A percentile compares a stretch with the other conserved stretches of the same genome.
Evolutionary conservation across 2,329 filamentous ascomycete genomes (phyloP).

Genomic region (Microsporum canis): DNA sequence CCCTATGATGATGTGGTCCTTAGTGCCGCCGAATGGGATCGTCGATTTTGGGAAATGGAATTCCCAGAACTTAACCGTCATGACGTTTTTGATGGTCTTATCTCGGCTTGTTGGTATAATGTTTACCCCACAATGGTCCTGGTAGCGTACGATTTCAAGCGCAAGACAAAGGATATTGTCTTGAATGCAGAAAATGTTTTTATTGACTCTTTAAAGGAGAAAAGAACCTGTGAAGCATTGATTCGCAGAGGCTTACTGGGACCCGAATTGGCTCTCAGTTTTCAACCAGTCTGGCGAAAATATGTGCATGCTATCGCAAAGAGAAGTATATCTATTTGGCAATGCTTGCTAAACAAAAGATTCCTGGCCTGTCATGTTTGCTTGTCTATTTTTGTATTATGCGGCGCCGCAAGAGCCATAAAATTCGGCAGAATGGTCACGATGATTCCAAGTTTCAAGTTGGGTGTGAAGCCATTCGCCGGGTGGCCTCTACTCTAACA

Average conservation of each 20-base stretch:
- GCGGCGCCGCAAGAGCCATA: no score
- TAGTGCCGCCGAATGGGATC: neutral
- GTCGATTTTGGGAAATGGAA: slow-evolving; percentile 14
- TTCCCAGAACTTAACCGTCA: slow-evolving; percentile 16
- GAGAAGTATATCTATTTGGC: neutral
- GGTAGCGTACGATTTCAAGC: slow-evolving; percentile 14
- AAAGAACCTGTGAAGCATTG: slow-evolving; percentile 5
- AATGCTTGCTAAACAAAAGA: neutral
- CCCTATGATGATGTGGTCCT: slow-evolving; percentile 2
- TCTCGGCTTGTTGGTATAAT: slow-evolving; percentile 16
- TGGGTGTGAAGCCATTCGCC: no score
- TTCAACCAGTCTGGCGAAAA: slow-evolving; percentile 6
- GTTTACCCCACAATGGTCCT: slow-evolving; percentile 17
- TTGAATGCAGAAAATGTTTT: slow-evolving; percentile 9
- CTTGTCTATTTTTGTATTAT: no score
- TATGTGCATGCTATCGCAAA: slow-evolving; percentile 1
- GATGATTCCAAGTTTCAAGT: no score
- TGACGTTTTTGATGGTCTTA: slow-evolving; percentile 14
- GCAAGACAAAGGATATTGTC: slow-evolving; percentile 14
- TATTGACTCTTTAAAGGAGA: slow-evolving; percentile 6
- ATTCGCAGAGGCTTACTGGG: slow-evolving; percentile 8
- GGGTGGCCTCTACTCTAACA: no score
- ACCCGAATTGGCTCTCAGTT: slow-evolving; percentile 7
- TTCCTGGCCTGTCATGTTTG: no score
- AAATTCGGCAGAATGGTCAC: no score